phyloP scores from a whole-genome alignment of 2,329 filamentous ascomycete species.

The Epichloe sp. region DNA sequence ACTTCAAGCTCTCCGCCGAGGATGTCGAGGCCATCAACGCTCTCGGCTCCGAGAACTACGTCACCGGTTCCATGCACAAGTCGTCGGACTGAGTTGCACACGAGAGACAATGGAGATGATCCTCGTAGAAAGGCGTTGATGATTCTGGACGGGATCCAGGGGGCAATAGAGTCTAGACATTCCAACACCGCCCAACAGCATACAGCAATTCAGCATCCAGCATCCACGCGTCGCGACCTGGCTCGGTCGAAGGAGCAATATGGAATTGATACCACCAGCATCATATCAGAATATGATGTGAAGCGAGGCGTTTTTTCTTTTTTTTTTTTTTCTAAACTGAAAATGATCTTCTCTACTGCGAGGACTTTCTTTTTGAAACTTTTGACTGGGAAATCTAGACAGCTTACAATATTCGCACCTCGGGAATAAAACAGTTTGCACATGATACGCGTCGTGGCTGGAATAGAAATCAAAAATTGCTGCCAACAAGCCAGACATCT shows the following conservation, averaged over 20 bases:
- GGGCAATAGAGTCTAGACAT: neutral
- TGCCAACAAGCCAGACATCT: too few species aligned
- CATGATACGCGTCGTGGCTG: too few species aligned
- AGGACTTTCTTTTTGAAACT: neutral
- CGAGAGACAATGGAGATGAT: neutral
- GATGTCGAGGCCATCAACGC: constrained; percentile 51
- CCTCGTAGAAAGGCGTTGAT: neutral
- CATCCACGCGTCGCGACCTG: neutral
- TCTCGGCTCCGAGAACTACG: constrained; percentile 54
- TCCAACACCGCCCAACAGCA: neutral
- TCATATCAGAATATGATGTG: neutral
- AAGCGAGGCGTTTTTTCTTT: neutral
- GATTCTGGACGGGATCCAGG: neutral
- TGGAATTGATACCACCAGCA: neutral
- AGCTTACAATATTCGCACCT: too few species aligned
- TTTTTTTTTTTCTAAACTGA: neutral
- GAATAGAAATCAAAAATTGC: too few species aligned
- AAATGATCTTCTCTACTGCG: too few species aligned
- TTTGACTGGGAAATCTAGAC: neutral
- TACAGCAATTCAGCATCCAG: neutral
- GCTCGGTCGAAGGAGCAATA: neutral
- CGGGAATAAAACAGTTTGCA: too few species aligned
- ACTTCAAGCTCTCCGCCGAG: constrained; percentile 44
- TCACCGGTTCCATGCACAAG: constrained; percentile 43
- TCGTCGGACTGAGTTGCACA: constrained; percentile 19